phyloP scores from a whole-genome alignment of 345 rosid genomes.

The Nasturtium officinale region DNA sequence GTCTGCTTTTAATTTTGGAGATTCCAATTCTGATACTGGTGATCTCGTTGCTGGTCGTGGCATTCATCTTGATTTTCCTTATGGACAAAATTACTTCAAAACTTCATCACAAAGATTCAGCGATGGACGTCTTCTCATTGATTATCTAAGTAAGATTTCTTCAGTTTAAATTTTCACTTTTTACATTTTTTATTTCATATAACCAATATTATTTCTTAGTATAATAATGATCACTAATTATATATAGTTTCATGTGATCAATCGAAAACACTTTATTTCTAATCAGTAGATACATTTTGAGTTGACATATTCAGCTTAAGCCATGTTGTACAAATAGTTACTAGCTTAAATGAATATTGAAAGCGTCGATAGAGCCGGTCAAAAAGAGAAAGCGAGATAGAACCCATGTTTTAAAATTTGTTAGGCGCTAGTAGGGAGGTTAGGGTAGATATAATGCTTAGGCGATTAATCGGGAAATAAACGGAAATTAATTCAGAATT shows the following conservation, averaged over 20 bases:
- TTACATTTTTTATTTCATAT: neutral
- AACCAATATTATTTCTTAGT: neutral
- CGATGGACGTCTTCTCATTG: conserved; percentile 69
- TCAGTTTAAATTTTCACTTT: neutral
- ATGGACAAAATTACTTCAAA: conserved; percentile 56
- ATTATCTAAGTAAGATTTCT: conserved; percentile 54
- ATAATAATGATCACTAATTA: neutral
- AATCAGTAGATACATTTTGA: neutral
- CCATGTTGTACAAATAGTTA: neutral
- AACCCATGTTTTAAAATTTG: too few species aligned
- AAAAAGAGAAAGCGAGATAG: neutral
- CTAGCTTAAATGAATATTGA: neutral
- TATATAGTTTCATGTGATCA: neutral
- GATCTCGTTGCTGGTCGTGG: conserved; percentile 57
- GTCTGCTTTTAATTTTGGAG: conserved; percentile 71
- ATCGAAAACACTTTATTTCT: neutral
- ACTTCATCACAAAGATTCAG: conserved; percentile 59
- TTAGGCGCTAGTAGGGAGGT: too few species aligned
- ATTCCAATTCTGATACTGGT: conserved; percentile 75
- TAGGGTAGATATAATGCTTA: too few species aligned
- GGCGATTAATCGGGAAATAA: too few species aligned
- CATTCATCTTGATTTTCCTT: conserved; percentile 47
- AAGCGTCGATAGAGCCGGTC: neutral
- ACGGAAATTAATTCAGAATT: too few species aligned
- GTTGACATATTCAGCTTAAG: neutral